phyloP scores from a whole-genome alignment of 192 early-diverging fungal species.

The Coemansia sp. region DNA sequence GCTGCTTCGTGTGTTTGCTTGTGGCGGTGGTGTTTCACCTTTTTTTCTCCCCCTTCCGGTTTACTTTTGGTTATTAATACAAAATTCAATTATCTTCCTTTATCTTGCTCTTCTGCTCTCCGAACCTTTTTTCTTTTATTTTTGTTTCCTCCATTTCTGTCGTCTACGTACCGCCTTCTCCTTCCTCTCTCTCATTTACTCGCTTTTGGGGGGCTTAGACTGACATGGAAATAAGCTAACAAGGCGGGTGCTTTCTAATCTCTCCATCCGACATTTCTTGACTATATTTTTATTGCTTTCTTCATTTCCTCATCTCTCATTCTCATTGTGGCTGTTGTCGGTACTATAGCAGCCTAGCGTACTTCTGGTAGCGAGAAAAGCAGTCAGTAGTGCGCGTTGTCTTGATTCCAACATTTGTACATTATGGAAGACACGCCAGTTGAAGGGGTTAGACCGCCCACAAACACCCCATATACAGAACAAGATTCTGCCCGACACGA shows the following conservation, averaged over 20 bases:
- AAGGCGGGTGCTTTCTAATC: slow-evolving; percentile 1
- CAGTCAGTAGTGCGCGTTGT: not conserved
- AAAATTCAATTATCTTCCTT: not conserved
- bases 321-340: not conserved
- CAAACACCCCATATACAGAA: not conserved
- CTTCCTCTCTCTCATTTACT: not conserved
- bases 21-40: slow-evolving; percentile 4
- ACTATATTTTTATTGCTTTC: not conserved
- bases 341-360: not conserved
- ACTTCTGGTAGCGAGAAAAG: not conserved
- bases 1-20: not conserved
- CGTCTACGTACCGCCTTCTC: not conserved
- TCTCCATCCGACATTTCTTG: not conserved
- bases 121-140: slow-evolving; percentile 3
- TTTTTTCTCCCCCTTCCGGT: not conserved
- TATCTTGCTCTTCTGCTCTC: not conserved
- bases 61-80: slow-evolving; percentile 2
- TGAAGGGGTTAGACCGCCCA: not conserved
- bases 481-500: not conserved
- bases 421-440: slow-evolving; percentile 6
- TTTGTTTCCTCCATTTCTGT: slow-evolving; percentile 11
- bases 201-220: not conserved
- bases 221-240: not conserved
- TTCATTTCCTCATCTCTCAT: not conserved
- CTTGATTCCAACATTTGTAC: not conserved